Evolutionary conservation across 345 rosid species (phyloP).

Genomic region (Citrus maxima): DNA sequence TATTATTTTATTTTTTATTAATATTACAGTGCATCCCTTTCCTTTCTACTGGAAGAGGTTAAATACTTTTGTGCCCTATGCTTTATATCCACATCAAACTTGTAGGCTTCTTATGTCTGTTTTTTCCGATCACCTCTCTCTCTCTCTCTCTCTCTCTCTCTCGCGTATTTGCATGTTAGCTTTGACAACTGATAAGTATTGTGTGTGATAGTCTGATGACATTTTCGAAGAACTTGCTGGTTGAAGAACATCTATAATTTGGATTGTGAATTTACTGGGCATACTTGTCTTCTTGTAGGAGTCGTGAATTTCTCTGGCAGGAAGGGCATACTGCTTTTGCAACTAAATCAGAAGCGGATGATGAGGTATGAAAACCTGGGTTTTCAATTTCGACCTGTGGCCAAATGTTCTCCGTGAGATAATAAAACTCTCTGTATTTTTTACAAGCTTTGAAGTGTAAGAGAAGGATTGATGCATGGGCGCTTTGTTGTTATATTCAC

Average conservation of each 20-base stretch:
- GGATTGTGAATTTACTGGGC: not conserved
- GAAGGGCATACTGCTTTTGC: slow-evolving; percentile 99
- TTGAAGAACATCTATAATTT: not conserved
- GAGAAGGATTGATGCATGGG: not conserved
- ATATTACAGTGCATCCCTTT: too few species aligned
- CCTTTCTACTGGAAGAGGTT: not conserved
- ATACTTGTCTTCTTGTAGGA: slow-evolving; percentile 47
- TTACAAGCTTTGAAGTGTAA: not conserved
- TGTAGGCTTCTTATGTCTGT: not conserved
- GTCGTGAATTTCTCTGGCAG: slow-evolving; percentile 99
- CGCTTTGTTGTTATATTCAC: not conserved
- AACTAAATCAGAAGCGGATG: slow-evolving; percentile 77
- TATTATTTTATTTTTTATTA: not conserved
- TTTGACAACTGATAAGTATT: not conserved
- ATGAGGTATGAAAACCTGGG: slow-evolving; percentile 52
- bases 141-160: not conserved
- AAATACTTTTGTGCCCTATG: not conserved
- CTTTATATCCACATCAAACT: not conserved
- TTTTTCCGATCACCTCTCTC: not conserved
- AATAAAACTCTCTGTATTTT: not conserved
- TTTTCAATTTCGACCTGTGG: slow-evolving; percentile 15
- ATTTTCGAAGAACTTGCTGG: not conserved
- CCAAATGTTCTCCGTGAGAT: not conserved
- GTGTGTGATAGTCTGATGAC: not conserved
- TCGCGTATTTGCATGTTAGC: not conserved